Evolutionary conservation across 1,284 basidiomycete genomes (phyloP), one percentile per base, ranked within the genome.

Genomic region (Naganishia albida): DNA sequence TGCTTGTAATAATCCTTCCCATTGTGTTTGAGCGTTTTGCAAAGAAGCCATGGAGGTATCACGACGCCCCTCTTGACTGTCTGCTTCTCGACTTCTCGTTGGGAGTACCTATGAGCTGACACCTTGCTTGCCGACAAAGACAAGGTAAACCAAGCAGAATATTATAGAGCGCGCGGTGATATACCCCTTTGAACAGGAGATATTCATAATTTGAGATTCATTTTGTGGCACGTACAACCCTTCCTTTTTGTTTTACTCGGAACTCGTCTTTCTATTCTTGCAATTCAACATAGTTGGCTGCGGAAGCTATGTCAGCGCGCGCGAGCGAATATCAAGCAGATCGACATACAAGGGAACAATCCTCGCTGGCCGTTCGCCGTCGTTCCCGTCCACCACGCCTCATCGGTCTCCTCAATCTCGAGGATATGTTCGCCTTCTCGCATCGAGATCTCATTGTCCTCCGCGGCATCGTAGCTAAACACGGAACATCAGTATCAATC

Each of bases 371-470:
- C 91, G 63, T 84, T 78, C 49, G 75, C 65, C 68, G 85, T 83
- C 70, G 79, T 84, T 1, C 92, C 93, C 70, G 87, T 83, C 92
- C 92, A 95, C 92, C 93, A 95, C 70, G 93, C 91, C 20, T 92
- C 89, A 59, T 77, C 65, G 82, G 87, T 25, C 53, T 74, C 72
- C 26, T 76, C 75, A 48, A 78, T 74, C 60, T 88, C 82, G 12
- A 81, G 82, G 74, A 95, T 89, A 56, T 80, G 78, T 42, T 93
- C 91, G 23, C 90, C 91, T 75, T 92, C 91, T 30, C 78, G 81
- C 83, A 96, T 93, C 0, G 87, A 84, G 25, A 95, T 79, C 75
- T 96, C 93, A 73, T 94, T 94, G 70, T 92, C 91, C 74, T 95
- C 92, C 0, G 85, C 85, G 0, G 90, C 89, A 15, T 90, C 88